Evolutionary conservation across 257 asterid species (phyloP).

Genomic region (Ajuga chamaepitys): DNA sequence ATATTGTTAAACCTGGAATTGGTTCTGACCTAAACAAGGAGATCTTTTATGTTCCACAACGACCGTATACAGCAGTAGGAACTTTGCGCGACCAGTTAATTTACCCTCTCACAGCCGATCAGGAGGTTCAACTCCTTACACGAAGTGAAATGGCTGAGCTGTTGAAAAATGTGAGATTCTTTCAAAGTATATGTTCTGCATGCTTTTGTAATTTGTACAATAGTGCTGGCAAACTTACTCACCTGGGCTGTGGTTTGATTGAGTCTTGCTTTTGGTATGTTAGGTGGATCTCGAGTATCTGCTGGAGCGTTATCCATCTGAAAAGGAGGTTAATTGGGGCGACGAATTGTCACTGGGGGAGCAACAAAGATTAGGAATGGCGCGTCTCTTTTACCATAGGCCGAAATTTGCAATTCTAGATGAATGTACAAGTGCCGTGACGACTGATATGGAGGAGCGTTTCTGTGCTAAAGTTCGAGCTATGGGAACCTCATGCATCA

Average conservation of each 20-base stretch:
- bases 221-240: not conserved
- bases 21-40: conserved; percentile 99
- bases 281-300: conserved; percentile 99
- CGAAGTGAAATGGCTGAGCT: conserved; percentile 82
- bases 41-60: conserved; percentile 97
- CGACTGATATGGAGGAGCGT: conserved; percentile 98
- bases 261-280: not conserved
- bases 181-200: not conserved
- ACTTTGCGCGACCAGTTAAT: conserved; percentile 97
- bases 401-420: conserved; percentile 97
- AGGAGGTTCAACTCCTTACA: conserved; percentile 76
- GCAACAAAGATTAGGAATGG: conserved; percentile 99
- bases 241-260: conserved; percentile 1
- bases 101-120: conserved; percentile 86
- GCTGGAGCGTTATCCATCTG: conserved; percentile 85
- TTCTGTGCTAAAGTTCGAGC: conserved; percentile 96
- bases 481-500: conserved; percentile 98
- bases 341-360: conserved; percentile 96
- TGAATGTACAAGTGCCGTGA: conserved; percentile 99
- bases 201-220: conserved; percentile 1
- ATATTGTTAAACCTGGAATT: conserved; percentile 92
- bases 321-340: conserved; percentile 98
- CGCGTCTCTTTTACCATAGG: conserved; percentile 97
- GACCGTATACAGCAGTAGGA: conserved; percentile 98
- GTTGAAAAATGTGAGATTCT: conserved; percentile 72